Conservation (phyloP, 1,284 basidiomycete species). For the Ganoderma lingzhi region DNA sequence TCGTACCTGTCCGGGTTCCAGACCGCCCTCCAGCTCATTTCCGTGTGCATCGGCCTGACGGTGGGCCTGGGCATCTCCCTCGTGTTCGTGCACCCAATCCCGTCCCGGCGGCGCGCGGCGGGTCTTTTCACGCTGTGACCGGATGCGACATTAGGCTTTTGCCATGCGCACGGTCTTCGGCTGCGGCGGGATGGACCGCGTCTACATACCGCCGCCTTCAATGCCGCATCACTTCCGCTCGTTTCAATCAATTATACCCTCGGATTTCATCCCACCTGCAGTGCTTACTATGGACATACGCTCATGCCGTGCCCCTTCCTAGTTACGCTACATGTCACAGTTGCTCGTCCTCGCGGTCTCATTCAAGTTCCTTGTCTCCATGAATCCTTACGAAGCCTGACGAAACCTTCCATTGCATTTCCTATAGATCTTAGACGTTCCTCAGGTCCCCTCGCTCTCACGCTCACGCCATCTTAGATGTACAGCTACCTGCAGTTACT, state of each 20-base stretch:
- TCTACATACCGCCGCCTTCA: not conserved
- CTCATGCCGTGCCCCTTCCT: not conserved
- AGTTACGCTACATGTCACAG: not conserved
- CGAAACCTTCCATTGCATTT: not conserved
- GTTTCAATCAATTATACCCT: not conserved
- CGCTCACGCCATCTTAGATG: not conserved
- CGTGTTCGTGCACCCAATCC: conserved; percentile 66
- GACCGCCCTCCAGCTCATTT: conserved; percentile 70
- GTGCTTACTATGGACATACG: not conserved
- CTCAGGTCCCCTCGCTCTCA: not conserved
- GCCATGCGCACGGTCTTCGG: not conserved
- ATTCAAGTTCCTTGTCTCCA: not conserved
- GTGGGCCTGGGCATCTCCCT: conserved; percentile 77
- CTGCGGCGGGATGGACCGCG: conserved; percentile 7
- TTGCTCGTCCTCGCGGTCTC: not conserved
- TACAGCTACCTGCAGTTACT: not conserved
- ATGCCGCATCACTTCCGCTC: conserved; percentile 13
- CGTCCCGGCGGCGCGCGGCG: conserved; percentile 60
- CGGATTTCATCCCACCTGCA: not conserved
- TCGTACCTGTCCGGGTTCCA: conserved; percentile 74
- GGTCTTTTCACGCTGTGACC: conserved; percentile 65
- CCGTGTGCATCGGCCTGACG: conserved; percentile 70
- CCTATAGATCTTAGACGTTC: not conserved
- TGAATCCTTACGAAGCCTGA: not conserved
- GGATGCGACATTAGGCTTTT: not conserved